Base-by-base conservation (phyloP, 371 early-diverging fungal species). In the Mucor mucedo region DNA sequence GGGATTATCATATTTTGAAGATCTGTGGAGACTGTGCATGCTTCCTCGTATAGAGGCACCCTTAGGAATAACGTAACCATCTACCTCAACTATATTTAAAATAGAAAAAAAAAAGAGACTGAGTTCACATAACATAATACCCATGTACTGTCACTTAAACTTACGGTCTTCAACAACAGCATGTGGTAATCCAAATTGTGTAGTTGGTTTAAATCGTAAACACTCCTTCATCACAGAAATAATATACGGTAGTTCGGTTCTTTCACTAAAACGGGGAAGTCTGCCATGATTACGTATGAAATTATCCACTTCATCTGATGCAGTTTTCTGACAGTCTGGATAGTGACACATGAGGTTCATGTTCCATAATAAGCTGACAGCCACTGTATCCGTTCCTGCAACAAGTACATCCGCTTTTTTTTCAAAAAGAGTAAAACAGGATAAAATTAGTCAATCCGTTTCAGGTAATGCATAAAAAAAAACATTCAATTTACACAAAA, bases 21-120 rank as follows among this genome's bases (percentile, higher is more conserved):
- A 40, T 21, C 29, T 40, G 13, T 69, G 61, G 52, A 55, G 61
- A 8, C 58, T 54, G 16, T 62, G 41, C 38, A 41, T 65, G 35
- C 47, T 65, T 7, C 48, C 21, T 30, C 65, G 47, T 1, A 69
- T 33, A 2, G 52, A 33, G 5, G 62, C 44, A 7, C 52, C 66
- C 13, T 59, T 62, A 7, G 70, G 70, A 45, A 70, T 58, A 4
- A 62, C 0, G 35, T 70, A 70, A 13, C 55, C 60, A 50, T 65
- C 58, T 0, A 62, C 59, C 0, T 52, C 54, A 14, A 70, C 65
- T 65, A 58, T 38, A 14, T 2, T n/a, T 35, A 11, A 14, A 4
- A 11, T 16, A 27, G 2, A 8, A 16, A 2, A 28, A 6, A 30
- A 0, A 39, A 28, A 56, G 3, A 42, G 6, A 7, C 8, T 11